Evolutionary conservation across 495 filamentous ascomycete species (phyloP).

Genomic region (Neurospora sp.): DNA sequence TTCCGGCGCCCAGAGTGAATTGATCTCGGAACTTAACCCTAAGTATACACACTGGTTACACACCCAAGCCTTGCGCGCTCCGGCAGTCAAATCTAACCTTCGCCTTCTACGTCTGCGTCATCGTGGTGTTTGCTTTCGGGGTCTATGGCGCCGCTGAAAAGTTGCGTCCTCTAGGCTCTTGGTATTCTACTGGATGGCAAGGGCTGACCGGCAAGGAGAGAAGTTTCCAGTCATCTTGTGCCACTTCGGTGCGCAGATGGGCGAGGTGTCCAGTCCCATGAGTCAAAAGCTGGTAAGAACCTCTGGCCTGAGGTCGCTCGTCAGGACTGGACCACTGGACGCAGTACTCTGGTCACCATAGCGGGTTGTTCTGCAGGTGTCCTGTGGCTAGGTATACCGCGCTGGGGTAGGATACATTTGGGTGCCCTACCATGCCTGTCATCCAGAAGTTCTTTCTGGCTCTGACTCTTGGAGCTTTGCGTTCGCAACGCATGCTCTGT

Average conservation of each 20-base stretch:
- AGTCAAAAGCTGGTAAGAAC: slow-evolving; percentile 52
- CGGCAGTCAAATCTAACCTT: slow-evolving; percentile 20
- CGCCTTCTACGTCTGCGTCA: slow-evolving; percentile 29
- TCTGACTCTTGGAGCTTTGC: not conserved
- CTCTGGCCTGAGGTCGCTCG: slow-evolving; percentile 52
- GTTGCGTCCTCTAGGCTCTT: slow-evolving; percentile 13
- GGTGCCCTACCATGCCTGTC: slow-evolving; percentile 21
- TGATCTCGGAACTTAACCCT: slow-evolving; percentile 73
- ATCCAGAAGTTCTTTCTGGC: not conserved
- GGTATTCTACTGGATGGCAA: slow-evolving; percentile 9
- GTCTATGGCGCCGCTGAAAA: slow-evolving; percentile 31
- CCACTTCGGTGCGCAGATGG: slow-evolving; percentile 22
- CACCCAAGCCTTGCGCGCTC: slow-evolving; percentile 35
- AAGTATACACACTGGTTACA: slow-evolving; percentile 44
- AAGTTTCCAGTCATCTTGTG: slow-evolving; percentile 29
- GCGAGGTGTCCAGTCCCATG: slow-evolving; percentile 36
- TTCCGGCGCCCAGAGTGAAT: slow-evolving; percentile 37
- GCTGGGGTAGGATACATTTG: slow-evolving; percentile 12
- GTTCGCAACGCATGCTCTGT: slow-evolving; percentile 6
- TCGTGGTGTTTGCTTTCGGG: not conserved
- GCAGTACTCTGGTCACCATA: slow-evolving; percentile 44
- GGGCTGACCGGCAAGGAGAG: slow-evolving; percentile 30
- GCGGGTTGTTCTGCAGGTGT: slow-evolving; percentile 36
- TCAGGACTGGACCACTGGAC: slow-evolving; percentile 50
- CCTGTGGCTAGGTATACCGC: slow-evolving; percentile 21